A percentile compares a stretch with the other conserved stretches of the same genome.
phyloP scores from a whole-genome alignment of 2,329 filamentous ascomycete genomes.

The Aspergillus sp. region DNA sequence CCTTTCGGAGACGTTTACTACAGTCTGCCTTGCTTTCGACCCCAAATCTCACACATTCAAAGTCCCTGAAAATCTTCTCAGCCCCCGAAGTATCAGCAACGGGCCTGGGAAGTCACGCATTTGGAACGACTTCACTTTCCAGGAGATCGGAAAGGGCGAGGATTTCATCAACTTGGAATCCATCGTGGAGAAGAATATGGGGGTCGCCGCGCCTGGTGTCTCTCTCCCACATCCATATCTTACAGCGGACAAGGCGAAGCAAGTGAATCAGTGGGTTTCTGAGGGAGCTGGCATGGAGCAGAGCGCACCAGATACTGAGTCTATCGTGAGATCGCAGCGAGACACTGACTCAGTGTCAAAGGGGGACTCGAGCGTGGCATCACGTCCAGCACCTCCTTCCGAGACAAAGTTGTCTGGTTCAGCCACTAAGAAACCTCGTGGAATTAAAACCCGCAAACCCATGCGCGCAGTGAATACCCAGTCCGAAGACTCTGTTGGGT shows the following conservation, averaged over 20 bases:
- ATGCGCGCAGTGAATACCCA: not conserved
- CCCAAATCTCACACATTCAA: slow-evolving; percentile 6
- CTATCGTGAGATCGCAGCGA: not conserved
- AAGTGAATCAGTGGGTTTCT: slow-evolving; percentile 21
- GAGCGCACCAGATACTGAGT: not conserved
- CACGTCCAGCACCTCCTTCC: not conserved
- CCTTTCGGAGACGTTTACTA: slow-evolving; percentile 16
- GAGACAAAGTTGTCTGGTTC: not conserved
- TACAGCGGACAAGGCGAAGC: slow-evolving; percentile 18
- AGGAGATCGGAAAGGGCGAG: slow-evolving; percentile 17
- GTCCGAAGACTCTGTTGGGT: not conserved
- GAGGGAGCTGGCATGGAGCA: slow-evolving; percentile 15
- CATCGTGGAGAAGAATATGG: slow-evolving; percentile 7
- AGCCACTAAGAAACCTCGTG: slow-evolving; percentile 7
- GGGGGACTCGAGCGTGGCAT: not conserved
- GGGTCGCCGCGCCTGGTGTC: slow-evolving; percentile 2
- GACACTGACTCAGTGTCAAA: too few species aligned
- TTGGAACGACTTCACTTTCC: slow-evolving; percentile 23
- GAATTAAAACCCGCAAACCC: slow-evolving; percentile 12
- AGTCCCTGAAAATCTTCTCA: slow-evolving; percentile 10
- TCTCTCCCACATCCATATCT: slow-evolving; percentile 14
- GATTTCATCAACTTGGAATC: slow-evolving; percentile 11
- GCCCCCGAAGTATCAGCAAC: slow-evolving; percentile 10
- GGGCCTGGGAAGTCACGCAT: slow-evolving; percentile 17
- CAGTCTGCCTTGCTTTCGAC: slow-evolving; percentile 11